A percentile compares a stretch with the other conserved stretches of the same genome.
phyloP scores from a whole-genome alignment of 768 basidiomycete species.

The Arthromyces matolae region DNA sequence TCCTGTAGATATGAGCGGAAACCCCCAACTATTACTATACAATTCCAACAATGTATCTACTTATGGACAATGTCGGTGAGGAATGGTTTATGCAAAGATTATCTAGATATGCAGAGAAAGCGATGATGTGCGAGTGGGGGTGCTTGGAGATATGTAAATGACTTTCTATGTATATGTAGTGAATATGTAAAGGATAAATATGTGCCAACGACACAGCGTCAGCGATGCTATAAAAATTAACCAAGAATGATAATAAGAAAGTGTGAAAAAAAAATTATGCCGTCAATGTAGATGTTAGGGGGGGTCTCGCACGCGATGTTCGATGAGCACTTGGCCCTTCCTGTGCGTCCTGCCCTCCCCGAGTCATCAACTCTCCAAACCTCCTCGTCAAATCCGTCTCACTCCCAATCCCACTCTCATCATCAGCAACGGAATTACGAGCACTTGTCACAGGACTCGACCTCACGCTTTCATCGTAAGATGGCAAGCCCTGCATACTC shows the following conservation, averaged over 20 bases:
- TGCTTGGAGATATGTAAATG: too few species aligned
- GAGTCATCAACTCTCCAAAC: conserved; percentile 11
- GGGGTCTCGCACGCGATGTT: background rate
- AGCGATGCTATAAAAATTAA: too few species aligned
- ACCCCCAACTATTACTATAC: too few species aligned
- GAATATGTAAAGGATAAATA: background rate
- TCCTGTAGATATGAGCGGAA: too few species aligned
- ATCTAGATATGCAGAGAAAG: too few species aligned
- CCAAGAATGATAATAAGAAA: background rate
- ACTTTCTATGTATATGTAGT: background rate
- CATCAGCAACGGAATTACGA: too few species aligned
- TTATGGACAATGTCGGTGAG: too few species aligned
- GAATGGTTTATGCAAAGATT: too few species aligned
- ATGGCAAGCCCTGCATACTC: conserved; percentile 75
- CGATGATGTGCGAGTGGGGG: too few species aligned
- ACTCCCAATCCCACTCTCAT: background rate
- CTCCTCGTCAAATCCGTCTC: conserved; percentile 19
- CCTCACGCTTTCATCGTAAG: conserved; percentile 70
- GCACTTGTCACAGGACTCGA: too few species aligned
- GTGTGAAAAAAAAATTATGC: background rate
- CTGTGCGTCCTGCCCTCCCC: background rate
- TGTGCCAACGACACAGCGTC: background rate
- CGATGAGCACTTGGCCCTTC: background rate
- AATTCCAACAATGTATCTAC: too few species aligned
- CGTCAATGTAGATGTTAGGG: background rate